phyloP scores from a whole-genome alignment of 345 rosid species.

The Cardamine occulta region DNA sequence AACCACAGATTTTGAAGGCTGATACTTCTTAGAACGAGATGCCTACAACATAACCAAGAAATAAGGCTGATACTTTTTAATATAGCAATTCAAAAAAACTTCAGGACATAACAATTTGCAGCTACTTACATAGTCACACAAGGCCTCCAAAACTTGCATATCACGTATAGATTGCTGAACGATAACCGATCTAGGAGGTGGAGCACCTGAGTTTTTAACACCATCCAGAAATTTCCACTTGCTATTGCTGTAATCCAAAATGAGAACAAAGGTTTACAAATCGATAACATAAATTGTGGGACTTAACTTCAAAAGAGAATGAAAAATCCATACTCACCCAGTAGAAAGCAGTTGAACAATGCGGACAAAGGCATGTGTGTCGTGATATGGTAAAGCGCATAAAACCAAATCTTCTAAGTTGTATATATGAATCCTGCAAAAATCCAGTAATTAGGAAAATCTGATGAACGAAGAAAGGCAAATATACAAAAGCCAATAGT shows the following conservation, averaged over 20 bases:
- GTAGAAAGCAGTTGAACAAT: conserved; percentile 74
- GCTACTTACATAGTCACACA: conserved; percentile 82
- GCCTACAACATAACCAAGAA: conserved; percentile 53
- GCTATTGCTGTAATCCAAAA: conserved; percentile 59
- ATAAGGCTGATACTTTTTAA: conserved; percentile 23
- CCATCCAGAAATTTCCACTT: conserved; percentile 93
- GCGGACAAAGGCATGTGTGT: conserved; percentile 81
- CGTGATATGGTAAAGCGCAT: conserved; percentile 86
- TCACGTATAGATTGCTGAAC: conserved; percentile 93
- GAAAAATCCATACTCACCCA: conserved; percentile 53
- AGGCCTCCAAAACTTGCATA: conserved; percentile 74
- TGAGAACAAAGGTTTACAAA: conserved; percentile 28
- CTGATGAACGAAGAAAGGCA: not conserved
- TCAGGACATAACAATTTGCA: not conserved
- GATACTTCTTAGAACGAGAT: conserved; percentile 68
- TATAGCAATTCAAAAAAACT: conserved; percentile 12
- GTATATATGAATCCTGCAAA: conserved; percentile 75
- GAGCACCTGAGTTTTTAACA: conserved; percentile 84
- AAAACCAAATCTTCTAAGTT: conserved; percentile 78
- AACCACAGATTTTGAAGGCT: conserved; percentile 62
- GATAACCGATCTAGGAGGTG: conserved; percentile 76
- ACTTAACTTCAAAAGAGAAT: not conserved
- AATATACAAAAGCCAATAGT: conserved; percentile 7
- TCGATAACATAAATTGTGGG: not conserved
- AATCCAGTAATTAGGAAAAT: conserved; percentile 22